Base-by-base conservation (phyloP, 768 basidiomycete genomes). In the Termitomyces heimii region DNA sequence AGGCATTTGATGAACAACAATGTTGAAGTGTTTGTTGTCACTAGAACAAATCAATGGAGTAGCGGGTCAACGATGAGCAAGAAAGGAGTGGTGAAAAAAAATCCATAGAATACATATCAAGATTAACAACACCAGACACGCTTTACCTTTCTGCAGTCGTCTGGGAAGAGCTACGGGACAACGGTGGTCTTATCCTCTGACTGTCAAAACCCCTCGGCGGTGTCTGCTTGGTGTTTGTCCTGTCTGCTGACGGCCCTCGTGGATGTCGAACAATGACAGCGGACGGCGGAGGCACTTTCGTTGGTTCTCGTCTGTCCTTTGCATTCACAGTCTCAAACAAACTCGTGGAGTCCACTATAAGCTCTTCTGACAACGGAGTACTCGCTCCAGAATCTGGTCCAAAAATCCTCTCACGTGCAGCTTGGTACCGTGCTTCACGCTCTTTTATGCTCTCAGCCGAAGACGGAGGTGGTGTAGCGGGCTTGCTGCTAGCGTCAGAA, bases 401-500 rank as follows among this genome's bases (percentile, higher is more conserved):
- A 59, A 91, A 92, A 53, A 92, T 91, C 22, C 89, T 78, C 54
- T 85, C 82, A 28, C 89, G 73, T 3, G 89, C 88, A 20, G 83
- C 86, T 55, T 85, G 80, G 67, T 92, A 92, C 54, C 83, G 79
- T 18, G 82, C 85, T 66, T 89, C 88, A 42, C 88, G 80, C 55
- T 88, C 85, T 34, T 82, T 78, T 3, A 88, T 71, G 4, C 80
- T 70, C 44, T 75, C 74, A 7, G 63, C 63, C 13, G 60, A 62
- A 3, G 69, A 60, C 13, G 66, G 60, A 2, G 64, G 39, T 24
- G 66, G 63, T 14, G 67, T 63, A 42, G 73, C 58, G 31, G 72
- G 53, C 3, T 70, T 62, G n/a, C 67, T 63, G 7, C 42, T 60
- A 0, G 58, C 56, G 20, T 67, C 66, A 4, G 82, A 72, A 1